Percentiles rank a stretch among this genome's conserved stretches.
These are phyloP conservation scores for Carallia brachiata DNA, from an alignment of 345 rosid species.

Conservation along the genomic window DNA sequence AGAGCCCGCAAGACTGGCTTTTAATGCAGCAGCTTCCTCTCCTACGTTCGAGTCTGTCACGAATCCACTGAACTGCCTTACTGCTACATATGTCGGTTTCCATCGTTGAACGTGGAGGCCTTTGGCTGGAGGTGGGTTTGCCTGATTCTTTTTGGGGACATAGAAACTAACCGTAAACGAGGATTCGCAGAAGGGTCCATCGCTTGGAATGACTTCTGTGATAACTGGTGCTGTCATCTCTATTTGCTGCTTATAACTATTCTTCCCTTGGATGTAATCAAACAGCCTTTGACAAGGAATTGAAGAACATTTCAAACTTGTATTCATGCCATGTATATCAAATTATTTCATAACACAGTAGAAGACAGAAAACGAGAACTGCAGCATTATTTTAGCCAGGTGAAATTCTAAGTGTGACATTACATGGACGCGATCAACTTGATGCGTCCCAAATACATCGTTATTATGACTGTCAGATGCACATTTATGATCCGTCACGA, in stretches of 20 bases:
- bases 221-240: conserved; percentile 94
- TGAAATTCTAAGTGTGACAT: too few relatives aligned
- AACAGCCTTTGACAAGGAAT: conserved; percentile 47
- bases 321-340: background rate
- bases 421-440: too few relatives aligned
- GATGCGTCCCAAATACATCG: too few relatives aligned
- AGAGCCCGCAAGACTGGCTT: conserved; percentile 58
- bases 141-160: conserved; percentile 72
- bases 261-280: conserved; percentile 82
- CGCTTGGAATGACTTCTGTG: conserved; percentile 68
- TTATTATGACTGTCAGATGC: too few relatives aligned
- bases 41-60: conserved; percentile 53
- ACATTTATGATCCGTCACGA: too few relatives aligned
- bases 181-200: conserved; percentile 84
- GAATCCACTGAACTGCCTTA: conserved; percentile 77
- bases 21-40: conserved; percentile 71
- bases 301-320: background rate
- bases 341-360: background rate
- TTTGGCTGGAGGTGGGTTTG: conserved; percentile 68
- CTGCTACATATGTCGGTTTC: conserved; percentile 50
- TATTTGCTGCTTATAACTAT: conserved; percentile 46
- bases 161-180: conserved; percentile 75
- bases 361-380: too few relatives aligned
- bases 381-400: too few relatives aligned
- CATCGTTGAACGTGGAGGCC: conserved; percentile 70